Base-by-base conservation (phyloP, 2,329 filamentous ascomycete genomes). In the Aspergillus hortae region DNA sequence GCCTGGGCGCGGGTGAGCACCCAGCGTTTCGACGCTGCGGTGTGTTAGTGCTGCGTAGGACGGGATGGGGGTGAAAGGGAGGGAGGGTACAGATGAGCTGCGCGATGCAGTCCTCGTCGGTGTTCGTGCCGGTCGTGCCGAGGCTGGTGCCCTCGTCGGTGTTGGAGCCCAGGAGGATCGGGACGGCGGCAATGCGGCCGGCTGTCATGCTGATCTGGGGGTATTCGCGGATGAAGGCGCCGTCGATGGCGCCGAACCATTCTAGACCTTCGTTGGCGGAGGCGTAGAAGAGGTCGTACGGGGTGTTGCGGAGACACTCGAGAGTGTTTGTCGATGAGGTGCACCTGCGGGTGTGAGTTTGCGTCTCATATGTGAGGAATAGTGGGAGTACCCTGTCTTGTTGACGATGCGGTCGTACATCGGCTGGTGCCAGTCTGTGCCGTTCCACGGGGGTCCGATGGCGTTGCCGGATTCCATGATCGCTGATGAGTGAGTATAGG, bases 71-170 rank as follows among this genome's bases (percentile, higher is more conserved):
- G n/a, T n/a, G n/a, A n/a, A n/a, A 14, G 3, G 40, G 23, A 4
- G n/a, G 33, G 19, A 25, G 51, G 56, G 17, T 42, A 67, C 65
- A 51, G 10, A 55, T 62, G 30, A 67, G 54, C 42, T 67, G 68
- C 21, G 65, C 62, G 32, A 73, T 61, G 56, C 85, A 81, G 32
- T 84, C 75, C 10, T 69, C 76, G 21, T 75, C 78, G 1, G 77
- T 81, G 63, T 84, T 77, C 51, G 85, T 61, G 12, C 77, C 78
- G 7, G 61, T 65, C 4, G 76, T 75, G 2, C 75, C 78, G 58
- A 85, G 86, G 3, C 74, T 73, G 1, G 78, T 79, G 2, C 83
- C 86, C 64, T 89, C 86, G 58, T 88, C 86, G 1, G 79, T 80
- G 64, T 87, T 88, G 30, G 80, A 79, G 5, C 86, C 86, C 40